A percentile compares a stretch with the other conserved stretches of the same genome.
These are phyloP conservation scores for Eucommia ulmoides DNA, from an alignment of 257 asterid species.

Conservation along the genomic window DNA sequence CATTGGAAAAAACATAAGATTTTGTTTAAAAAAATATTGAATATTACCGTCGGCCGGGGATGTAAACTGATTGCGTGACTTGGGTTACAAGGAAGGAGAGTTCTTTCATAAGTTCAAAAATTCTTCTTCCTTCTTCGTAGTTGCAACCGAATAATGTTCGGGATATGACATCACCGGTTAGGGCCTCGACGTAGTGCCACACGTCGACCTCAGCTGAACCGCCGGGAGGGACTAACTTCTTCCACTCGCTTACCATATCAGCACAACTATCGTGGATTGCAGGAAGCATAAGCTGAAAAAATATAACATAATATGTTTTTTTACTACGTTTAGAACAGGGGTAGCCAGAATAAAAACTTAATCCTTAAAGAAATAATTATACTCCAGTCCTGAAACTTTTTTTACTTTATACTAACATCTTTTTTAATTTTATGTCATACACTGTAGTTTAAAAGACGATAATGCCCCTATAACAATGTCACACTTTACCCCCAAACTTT, in stretches of 20 bases:
- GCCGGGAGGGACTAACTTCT: neutral
- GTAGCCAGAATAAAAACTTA: too few species aligned
- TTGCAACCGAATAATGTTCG: constrained; percentile 8
- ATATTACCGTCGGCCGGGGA: neutral
- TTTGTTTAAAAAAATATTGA: neutral
- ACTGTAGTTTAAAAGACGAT: neutral
- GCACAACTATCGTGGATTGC: constrained; percentile 1
- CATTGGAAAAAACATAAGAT: neutral
- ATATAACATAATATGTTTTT: too few species aligned
- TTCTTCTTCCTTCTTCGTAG: constrained; percentile 8
- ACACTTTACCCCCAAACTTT: too few species aligned
- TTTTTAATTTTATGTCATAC: neutral
- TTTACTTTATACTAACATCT: too few species aligned
- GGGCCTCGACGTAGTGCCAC: constrained; percentile 2
- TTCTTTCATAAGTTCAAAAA: constrained; percentile 1
- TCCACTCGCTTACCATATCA: constrained; percentile 5
- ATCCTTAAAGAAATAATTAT: neutral
- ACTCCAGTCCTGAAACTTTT: neutral
- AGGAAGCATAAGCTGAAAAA: constrained; percentile 2
- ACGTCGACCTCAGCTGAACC: constrained; percentile 5
- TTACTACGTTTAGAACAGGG: too few species aligned
- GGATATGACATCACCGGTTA: neutral
- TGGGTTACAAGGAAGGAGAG: neutral
- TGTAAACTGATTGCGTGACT: neutral
- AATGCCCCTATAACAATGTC: too few species aligned